A percentile compares a stretch with the other conserved stretches of the same genome.
Evolutionary conservation across 2,329 filamentous ascomycete species (phyloP).

Genomic region (Epichloe baconii): DNA sequence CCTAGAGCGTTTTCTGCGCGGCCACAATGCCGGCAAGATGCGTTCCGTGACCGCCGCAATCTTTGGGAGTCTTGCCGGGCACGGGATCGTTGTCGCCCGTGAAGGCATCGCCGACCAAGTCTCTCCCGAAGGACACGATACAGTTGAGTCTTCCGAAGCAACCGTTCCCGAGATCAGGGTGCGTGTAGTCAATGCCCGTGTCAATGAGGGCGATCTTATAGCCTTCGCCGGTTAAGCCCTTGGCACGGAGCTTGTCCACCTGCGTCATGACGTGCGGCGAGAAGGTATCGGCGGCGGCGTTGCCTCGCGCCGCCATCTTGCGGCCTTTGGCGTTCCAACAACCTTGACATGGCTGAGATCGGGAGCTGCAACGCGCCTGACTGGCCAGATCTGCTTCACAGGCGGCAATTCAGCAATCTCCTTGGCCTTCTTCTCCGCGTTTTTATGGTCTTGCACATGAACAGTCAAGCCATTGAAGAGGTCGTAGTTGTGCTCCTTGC

Average conservation of each 20-base stretch:
- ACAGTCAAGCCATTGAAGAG: slow-evolving; percentile 43
- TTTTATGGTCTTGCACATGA: slow-evolving; percentile 32
- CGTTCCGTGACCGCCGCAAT: slow-evolving; percentile 29
- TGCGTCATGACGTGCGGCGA: slow-evolving; percentile 42
- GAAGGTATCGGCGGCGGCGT: slow-evolving; percentile 22
- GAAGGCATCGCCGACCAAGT: slow-evolving; percentile 27
- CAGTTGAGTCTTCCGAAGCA: slow-evolving; percentile 30
- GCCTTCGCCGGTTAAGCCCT: slow-evolving; percentile 36
- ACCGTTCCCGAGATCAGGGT: slow-evolving; percentile 41
- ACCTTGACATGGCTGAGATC: slow-evolving; percentile 29
- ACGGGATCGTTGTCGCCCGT: slow-evolving; percentile 16
- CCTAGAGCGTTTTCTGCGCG: slow-evolving; percentile 23
- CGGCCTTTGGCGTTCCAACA: slow-evolving; percentile 17
- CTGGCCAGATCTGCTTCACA: slow-evolving; percentile 37
- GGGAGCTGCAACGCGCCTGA: slow-evolving; percentile 30
- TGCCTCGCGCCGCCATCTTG: slow-evolving; percentile 7
- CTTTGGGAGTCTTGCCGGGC: slow-evolving; percentile 26
- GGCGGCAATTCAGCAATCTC: slow-evolving; percentile 27
- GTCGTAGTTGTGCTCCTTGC: slow-evolving; percentile 34
- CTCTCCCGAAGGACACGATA: slow-evolving; percentile 29
- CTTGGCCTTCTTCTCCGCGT: slow-evolving; percentile 28
- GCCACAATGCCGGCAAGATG: slow-evolving; percentile 32
- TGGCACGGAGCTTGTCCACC: slow-evolving; percentile 37
- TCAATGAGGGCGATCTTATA: slow-evolving; percentile 41
- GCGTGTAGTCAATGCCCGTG: slow-evolving; percentile 46